Evolutionary conservation across 108 stramenopile species (phyloP).

Genomic region (Licmophora abbreviata): DNA sequence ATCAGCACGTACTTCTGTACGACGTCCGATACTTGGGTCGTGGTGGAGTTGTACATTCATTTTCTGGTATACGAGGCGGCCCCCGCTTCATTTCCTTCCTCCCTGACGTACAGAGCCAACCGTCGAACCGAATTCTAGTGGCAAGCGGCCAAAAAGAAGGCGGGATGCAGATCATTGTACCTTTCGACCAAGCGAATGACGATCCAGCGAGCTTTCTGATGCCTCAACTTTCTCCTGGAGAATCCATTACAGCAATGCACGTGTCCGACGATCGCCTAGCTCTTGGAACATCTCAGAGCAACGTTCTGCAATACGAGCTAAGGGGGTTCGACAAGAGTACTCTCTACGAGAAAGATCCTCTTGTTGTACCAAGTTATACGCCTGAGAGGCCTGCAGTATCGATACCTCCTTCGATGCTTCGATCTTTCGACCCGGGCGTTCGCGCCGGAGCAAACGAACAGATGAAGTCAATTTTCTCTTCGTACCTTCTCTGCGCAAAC

Average conservation of each 20-base stretch:
- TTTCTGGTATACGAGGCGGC: conserved; percentile 39
- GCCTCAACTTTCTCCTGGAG: conserved; percentile 42
- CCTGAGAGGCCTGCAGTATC: conserved; percentile 39
- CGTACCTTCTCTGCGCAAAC: conserved; percentile 34
- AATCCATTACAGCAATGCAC: conserved; percentile 57
- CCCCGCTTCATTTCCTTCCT: conserved; percentile 62
- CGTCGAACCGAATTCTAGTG: conserved; percentile 40
- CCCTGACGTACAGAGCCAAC: conserved; percentile 22
- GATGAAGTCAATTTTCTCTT: conserved; percentile 35
- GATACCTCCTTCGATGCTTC: conserved; percentile 49
- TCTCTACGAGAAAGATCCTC: conserved; percentile 16
- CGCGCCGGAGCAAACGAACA: conserved; percentile 17
- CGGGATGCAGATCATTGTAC: conserved; percentile 66
- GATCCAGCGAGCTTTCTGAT: conserved; percentile 40
- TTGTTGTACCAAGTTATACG: conserved; percentile 44
- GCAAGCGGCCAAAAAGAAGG: conserved; percentile 55
- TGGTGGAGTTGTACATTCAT: conserved; percentile 65
- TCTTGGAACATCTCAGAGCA: conserved; percentile 54
- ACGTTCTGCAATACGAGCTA: conserved; percentile 46
- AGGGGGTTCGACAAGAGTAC: conserved; percentile 31
- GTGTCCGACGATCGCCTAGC: conserved; percentile 30
- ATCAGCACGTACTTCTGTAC: conserved; percentile 55
- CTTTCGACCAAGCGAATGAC: conserved; percentile 36
- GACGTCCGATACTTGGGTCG: conserved; percentile 73
- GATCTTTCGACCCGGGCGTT: conserved; percentile 7